Evolutionary conservation across 2,329 filamentous ascomycete species (phyloP).

Genomic region (Pseudocercospora cruenta): DNA sequence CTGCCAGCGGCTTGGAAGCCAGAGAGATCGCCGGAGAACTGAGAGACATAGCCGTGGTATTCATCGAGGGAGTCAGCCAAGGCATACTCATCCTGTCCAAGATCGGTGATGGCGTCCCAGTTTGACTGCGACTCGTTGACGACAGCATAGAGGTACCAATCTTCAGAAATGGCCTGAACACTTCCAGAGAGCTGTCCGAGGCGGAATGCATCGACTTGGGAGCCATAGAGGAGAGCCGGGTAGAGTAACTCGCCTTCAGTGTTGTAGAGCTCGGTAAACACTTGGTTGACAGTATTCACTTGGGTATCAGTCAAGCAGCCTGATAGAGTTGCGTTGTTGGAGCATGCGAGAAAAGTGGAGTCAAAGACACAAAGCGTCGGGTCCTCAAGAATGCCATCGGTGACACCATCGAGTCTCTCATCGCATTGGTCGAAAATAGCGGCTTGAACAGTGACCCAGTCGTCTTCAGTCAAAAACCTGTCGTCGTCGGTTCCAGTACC

Average conservation of each 20-base stretch:
- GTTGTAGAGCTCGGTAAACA: conserved; percentile 49
- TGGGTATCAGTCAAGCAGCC: conserved; percentile 51
- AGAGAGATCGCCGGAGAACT: conserved; percentile 42
- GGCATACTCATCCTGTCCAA: conserved; percentile 48
- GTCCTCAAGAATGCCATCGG: conserved; percentile 55
- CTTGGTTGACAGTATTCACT: conserved; percentile 47
- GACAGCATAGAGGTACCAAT: conserved; percentile 57
- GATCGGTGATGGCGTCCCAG: conserved; percentile 45
- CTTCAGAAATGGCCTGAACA: conserved; percentile 48
- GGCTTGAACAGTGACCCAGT: conserved; percentile 49
- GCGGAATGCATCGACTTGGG: conserved; percentile 45
- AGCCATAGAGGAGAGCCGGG: conserved; percentile 56
- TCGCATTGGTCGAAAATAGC: conserved; percentile 56
- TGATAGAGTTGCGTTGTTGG: conserved; percentile 37
- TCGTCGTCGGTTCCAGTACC: conserved; percentile 44
- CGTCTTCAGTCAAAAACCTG: conserved; percentile 44
- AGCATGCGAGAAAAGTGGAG: conserved; percentile 42
- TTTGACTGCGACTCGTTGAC: conserved; percentile 46
- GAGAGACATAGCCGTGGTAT: conserved; percentile 48
- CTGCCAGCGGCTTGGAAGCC: conserved; percentile 46
- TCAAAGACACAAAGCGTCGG: conserved; percentile 50
- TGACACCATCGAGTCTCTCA: conserved; percentile 51
- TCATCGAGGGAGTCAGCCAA: conserved; percentile 43
- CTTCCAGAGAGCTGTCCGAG: conserved; percentile 46
- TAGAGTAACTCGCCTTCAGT: conserved; percentile 52